Base-by-base conservation (phyloP, 1,284 basidiomycete species). In the Cutaneotrichosporon cutaneum region DNA sequence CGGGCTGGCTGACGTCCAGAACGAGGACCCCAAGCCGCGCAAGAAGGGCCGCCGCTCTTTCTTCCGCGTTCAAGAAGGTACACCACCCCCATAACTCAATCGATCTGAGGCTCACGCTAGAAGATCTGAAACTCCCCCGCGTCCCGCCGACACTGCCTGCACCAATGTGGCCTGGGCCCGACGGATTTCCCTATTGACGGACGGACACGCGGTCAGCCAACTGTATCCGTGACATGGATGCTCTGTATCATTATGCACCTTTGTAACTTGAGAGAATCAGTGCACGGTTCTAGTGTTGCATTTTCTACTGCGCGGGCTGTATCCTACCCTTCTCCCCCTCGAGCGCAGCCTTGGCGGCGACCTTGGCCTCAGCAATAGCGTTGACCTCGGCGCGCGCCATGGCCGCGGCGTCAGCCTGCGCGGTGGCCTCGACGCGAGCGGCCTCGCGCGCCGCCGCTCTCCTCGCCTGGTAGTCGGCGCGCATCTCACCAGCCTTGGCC, bases 201-300 rank as follows among this genome's bases (percentile, higher is more conserved):
- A 42, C 39, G 39, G 39, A 42, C 39, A n/a, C 39, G 39, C 39
- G 39, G 4, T 14, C 39, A 42, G n/a, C 39, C 39, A 42, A 42
- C 39, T 42, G 39, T 42, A 42, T 42, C 39, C 39, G 39, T 42
- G 8, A 21, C 39, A 7, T 42, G 39, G 39, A 42, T 42, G 39
- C 39, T 30, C 39, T 42, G 39, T 42, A 42, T 42, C 39, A n/a
- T n/a, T 42, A 42, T 42, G 39, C 39, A 42, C 39, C 39, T 42
- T 42, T 42, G 39, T 42, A 42, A 14, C 39, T 42, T 42, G 39
- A 4, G 30, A 4, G 18, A 18, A 42, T n/a, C 3, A n/a, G 16
- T 36, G 35, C 39, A 42, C 39, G 39, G 1, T 18, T 42, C 39
- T 42, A 42, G 39, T n/a, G 16, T 42, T 42, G 39, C 39, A n/a